Conservation (phyloP, 345 rosid species). For the Brassica rapa region DNA sequence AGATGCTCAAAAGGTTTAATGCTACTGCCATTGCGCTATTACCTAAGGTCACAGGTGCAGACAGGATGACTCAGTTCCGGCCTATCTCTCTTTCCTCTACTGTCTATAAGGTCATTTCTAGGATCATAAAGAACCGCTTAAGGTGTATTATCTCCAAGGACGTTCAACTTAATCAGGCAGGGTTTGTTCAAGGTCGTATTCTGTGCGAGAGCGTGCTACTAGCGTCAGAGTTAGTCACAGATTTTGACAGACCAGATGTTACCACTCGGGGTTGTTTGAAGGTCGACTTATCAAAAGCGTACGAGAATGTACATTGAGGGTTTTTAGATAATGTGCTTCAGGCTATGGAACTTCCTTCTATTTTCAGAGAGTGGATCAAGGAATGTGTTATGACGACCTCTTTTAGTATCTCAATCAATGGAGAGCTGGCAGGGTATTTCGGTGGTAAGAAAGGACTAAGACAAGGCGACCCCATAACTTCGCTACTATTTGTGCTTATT, state of each 20-base stretch:
- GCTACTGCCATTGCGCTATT: no score
- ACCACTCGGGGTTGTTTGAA: background rate
- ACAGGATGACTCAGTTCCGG: no score
- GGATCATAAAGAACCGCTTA: background rate
- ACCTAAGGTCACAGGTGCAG: no score
- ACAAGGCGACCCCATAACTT: background rate
- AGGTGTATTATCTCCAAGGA: no score
- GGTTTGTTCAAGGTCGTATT: background rate
- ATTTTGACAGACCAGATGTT: background rate
- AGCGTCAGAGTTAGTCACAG: background rate
- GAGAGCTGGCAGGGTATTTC: background rate
- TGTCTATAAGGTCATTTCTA: background rate
- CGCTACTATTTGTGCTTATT: no score
- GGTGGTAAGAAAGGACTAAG: background rate
- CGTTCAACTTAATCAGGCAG: background rate
- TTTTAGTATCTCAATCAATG: background rate
- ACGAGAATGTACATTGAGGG: background rate
- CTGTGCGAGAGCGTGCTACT: background rate
- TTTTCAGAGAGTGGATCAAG: background rate
- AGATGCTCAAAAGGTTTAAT: no score
- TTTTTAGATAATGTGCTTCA: background rate
- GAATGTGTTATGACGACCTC: background rate
- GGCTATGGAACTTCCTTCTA: background rate
- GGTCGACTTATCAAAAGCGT: background rate
- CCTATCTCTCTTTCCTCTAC: background rate